Evolutionary conservation across 495 filamentous ascomycete species (phyloP), one percentile per base, ranked within the genome.

Genomic region (Amorphotheca resinae): DNA sequence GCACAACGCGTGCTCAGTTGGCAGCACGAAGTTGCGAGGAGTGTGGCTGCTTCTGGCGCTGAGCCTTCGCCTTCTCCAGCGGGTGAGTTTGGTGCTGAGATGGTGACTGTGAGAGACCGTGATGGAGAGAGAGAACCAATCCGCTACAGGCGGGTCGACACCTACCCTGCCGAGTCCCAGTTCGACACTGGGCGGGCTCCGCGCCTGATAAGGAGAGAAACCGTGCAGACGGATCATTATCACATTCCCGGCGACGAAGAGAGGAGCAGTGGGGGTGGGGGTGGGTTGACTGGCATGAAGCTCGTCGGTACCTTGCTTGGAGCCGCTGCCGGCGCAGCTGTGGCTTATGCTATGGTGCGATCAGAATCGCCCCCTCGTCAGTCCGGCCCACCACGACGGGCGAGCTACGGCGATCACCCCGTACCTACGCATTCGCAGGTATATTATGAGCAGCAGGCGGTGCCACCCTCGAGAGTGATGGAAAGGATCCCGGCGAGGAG

Each of bases 321-420:
- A 8, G 81, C 80, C 2, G 70, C 87, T 35, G 73, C 86, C 4
- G 86, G 82, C 17, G 85, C 79, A 14, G 82, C 81, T 7, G 74
- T 81, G 2, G 86, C 82, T 1, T 89, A 88, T 57, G 76, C 79
- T 26, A 78, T 84, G 64, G 64, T 70, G 15, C 37, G 50, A 21
- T 22, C 35, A 20, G 50, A 53, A 22, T 40, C 38, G 14, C 48
- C 51, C 30, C 37, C 18, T 20, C 33, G 32, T n/a, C 38, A 4
- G 8, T 6, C 22, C 15, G 17, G 32, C 20, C 21, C 26, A 5
- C 22, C 18, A 0, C 17, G 41, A 16, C 34, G 46, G 31, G 39
- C 16, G 17, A 30, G 25, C 3, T 39, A 40, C 34, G 38, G 28
- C 2, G 26, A 36, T 14, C 34, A 21, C 34, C 11, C 15, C 7